Conservation (phyloP, 495 filamentous ascomycete species). For the Penicillium verhagenii region DNA sequence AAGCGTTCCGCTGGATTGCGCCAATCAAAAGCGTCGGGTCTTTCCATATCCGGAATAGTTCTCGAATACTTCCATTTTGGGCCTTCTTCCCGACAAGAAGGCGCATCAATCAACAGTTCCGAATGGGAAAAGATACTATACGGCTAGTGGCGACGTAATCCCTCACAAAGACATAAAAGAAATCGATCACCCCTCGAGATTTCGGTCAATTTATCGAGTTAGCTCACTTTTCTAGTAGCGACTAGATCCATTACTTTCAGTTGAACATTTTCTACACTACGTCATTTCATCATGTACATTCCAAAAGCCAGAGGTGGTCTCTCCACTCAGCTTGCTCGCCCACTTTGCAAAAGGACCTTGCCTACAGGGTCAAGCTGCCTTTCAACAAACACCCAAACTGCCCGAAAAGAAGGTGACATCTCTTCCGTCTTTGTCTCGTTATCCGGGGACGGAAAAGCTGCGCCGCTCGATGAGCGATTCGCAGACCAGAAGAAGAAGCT, state of each 20-base stretch:
- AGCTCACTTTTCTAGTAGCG: neutral
- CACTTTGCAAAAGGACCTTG: neutral
- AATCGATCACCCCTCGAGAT: neutral
- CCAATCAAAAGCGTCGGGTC: neutral
- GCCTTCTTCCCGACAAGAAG: neutral
- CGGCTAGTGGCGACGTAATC: neutral
- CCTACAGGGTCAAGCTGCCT: neutral
- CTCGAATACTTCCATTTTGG: neutral
- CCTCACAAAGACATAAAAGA: neutral
- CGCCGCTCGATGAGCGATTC: conserved; percentile 8
- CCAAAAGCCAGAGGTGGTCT: neutral
- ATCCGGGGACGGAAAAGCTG: conserved; percentile 6
- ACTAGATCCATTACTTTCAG: too few relatives aligned
- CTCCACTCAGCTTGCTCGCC: neutral
- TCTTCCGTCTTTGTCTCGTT: conserved; percentile 15
- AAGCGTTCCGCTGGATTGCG: neutral
- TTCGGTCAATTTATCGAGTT: neutral
- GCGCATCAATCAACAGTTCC: neutral
- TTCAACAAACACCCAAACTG: neutral
- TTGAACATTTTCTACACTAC: neutral
- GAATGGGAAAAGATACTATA: neutral
- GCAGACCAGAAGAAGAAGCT: conserved; percentile 7
- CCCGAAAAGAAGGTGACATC: conserved; percentile 12
- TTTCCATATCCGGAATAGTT: neutral
- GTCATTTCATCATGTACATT: neutral